These are phyloP conservation scores for Tilletia indica DNA, from an alignment of 1,284 basidiomycete species.

Conservation along the genomic window DNA sequence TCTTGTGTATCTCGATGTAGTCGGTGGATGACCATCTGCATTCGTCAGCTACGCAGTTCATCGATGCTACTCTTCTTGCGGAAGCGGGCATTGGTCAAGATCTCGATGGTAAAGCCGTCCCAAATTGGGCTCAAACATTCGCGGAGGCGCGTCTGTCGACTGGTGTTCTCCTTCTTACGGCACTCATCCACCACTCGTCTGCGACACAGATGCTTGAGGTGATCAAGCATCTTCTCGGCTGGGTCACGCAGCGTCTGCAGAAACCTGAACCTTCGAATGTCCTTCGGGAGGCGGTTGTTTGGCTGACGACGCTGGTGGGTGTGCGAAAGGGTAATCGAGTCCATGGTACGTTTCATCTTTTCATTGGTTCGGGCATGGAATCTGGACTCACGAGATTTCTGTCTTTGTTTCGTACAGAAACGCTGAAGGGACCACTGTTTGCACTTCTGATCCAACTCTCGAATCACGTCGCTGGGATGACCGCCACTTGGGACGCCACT, in stretches of 20 bases:
- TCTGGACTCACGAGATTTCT: neutral
- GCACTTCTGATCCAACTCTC: conserved; percentile 32
- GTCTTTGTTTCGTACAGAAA: conserved; percentile 20
- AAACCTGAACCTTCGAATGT: conserved; percentile 17
- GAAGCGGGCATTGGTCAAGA: neutral
- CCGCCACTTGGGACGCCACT: neutral
- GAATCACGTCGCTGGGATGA: neutral
- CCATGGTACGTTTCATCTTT: conserved; percentile 22
- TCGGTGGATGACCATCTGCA: conserved; percentile 46
- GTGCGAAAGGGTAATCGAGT: conserved; percentile 50
- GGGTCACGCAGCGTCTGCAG: conserved; percentile 25
- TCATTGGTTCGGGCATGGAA: neutral
- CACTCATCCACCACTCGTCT: conserved; percentile 47
- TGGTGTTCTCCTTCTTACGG: conserved; percentile 40
- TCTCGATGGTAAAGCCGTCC: neutral
- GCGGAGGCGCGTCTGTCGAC: conserved; percentile 29
- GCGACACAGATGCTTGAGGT: conserved; percentile 36
- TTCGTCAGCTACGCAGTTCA: conserved; percentile 31
- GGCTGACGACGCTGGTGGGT: conserved; percentile 43
- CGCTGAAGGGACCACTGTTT: conserved; percentile 38
- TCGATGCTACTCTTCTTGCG: conserved; percentile 31
- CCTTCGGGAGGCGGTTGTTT: conserved; percentile 31
- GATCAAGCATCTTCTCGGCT: conserved; percentile 33
- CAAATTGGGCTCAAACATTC: conserved; percentile 26
- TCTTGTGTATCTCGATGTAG: conserved; percentile 10